These are phyloP conservation scores for Lyophyllum atratum DNA, from an alignment of 768 basidiomycete genomes.

Conservation along the genomic window DNA sequence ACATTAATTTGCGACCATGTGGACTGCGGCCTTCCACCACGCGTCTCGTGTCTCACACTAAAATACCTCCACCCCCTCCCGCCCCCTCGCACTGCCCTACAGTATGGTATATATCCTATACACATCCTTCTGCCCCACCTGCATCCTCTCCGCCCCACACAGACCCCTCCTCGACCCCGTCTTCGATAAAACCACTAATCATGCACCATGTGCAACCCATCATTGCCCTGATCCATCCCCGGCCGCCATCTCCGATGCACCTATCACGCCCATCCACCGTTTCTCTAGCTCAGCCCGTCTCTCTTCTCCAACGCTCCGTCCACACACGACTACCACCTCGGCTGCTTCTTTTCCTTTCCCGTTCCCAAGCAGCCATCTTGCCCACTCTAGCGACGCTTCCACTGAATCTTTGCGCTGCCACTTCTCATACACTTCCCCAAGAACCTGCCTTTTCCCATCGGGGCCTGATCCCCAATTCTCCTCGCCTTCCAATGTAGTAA, in stretches of 20 bases:
- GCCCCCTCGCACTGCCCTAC: neutral
- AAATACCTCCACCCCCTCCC: neutral
- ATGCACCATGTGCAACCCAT: slow-evolving; percentile 1
- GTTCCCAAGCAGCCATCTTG: slow-evolving; percentile 43
- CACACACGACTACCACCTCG: slow-evolving; percentile 26
- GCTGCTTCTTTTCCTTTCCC: slow-evolving; percentile 44
- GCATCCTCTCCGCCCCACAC: neutral
- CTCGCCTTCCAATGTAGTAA: slow-evolving; percentile 30
- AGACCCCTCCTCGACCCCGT: neutral
- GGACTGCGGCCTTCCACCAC: slow-evolving; percentile 7
- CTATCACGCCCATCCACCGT: slow-evolving; percentile 9
- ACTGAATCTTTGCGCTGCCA: slow-evolving; percentile 43
- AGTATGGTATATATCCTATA: neutral
- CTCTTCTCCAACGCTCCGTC: slow-evolving; percentile 9
- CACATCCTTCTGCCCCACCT: neutral
- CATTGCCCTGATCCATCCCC: slow-evolving; percentile 10
- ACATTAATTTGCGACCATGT: slow-evolving; percentile 19
- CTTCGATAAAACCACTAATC: neutral
- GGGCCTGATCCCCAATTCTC: slow-evolving; percentile 13
- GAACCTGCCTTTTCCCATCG: slow-evolving; percentile 24
- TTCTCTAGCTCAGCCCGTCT: slow-evolving; percentile 35
- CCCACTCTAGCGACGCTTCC: slow-evolving; percentile 45
- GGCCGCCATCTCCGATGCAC: neutral
- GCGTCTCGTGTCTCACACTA: slow-evolving; percentile 3
- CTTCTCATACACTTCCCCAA: slow-evolving; percentile 38